Evolutionary conservation across 176 grass and related monocot species (phyloP).

Genomic region (Olyra latifolia): DNA sequence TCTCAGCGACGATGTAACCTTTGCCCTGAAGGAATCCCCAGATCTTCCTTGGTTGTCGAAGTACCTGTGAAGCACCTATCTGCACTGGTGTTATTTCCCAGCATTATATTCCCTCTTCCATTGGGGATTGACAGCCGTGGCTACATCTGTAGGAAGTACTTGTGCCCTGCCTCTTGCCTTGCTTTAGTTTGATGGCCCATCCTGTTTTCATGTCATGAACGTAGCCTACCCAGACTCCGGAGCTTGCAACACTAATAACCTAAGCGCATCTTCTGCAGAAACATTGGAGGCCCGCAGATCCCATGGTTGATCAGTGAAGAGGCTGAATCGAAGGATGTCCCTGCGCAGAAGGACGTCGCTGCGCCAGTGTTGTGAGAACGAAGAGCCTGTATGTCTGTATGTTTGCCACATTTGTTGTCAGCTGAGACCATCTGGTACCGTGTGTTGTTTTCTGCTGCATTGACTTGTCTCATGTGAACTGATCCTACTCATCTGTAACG

Average conservation of each 20-base stretch:
- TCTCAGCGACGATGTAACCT: slow-evolving; percentile 86
- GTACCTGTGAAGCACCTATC: slow-evolving; percentile 54
- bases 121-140: background rate
- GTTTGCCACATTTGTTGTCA: background rate
- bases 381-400: background rate
- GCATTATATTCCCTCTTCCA: slow-evolving; percentile 2
- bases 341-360: background rate
- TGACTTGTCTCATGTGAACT: background rate
- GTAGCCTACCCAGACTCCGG: background rate
- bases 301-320: background rate
- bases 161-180: background rate
- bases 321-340: background rate
- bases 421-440: background rate
- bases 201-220: background rate
- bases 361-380: background rate
- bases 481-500: background rate
- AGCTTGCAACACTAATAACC: background rate
- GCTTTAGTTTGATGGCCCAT: background rate
- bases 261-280: background rate
- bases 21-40: slow-evolving; percentile 82
- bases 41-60: slow-evolving; percentile 90
- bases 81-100: background rate
- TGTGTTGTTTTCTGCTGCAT: background rate
- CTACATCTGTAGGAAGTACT: slow-evolving; percentile 26
- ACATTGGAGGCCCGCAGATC: background rate